Percentiles rank a stretch among this genome's conserved stretches.
phyloP scores from a whole-genome alignment of 257 asterid genomes.

The Hygrophila difformis region DNA sequence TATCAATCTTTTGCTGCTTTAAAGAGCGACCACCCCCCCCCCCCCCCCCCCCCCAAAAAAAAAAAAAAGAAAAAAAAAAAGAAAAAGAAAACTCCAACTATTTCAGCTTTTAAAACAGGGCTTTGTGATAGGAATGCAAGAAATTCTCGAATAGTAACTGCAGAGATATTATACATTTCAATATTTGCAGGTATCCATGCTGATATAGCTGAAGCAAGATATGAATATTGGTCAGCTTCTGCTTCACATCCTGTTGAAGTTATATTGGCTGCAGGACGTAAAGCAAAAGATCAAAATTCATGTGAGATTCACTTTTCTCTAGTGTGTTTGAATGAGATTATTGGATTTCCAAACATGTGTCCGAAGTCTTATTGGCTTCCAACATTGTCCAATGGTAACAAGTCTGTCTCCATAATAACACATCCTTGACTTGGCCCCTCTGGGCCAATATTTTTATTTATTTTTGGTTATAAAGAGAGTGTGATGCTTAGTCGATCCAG shows the following conservation, averaged over 20 bases:
- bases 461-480: too few species aligned
- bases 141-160: neutral
- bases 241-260: constrained; percentile 65
- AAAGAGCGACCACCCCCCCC: too few species aligned
- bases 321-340: neutral
- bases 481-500: too few species aligned
- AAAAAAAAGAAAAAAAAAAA: too few species aligned
- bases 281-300: constrained; percentile 45
- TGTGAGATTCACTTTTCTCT: constrained; percentile 27
- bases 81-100: too few species aligned
- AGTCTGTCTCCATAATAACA: too few species aligned
- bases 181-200: constrained; percentile 59
- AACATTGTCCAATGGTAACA: too few species aligned
- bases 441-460: too few species aligned
- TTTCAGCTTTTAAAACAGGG: neutral
- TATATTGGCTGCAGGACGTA: constrained; percentile 70
- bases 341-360: neutral
- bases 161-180: neutral
- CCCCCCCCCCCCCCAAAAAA: too few species aligned
- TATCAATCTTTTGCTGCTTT: too few species aligned
- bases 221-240: constrained; percentile 69
- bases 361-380: neutral
- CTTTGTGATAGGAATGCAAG: neutral
- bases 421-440: too few species aligned
- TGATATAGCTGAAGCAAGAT: constrained; percentile 67